A percentile compares a stretch with the other conserved stretches of the same genome.
phyloP scores from a whole-genome alignment of 345 rosid genomes.

The Alliaria petiolata region DNA sequence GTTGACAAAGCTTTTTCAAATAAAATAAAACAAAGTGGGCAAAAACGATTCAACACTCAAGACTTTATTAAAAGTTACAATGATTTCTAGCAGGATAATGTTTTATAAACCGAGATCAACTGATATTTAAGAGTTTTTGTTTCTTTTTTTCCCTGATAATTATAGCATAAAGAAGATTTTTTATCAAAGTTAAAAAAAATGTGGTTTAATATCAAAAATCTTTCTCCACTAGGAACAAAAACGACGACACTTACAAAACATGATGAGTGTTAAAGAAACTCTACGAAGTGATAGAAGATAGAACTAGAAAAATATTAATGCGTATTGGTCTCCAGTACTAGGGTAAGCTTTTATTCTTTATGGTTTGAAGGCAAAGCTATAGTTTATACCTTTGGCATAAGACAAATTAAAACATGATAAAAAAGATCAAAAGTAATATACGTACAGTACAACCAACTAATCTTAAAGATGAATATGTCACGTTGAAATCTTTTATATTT shows the following conservation, averaged over 20 bases:
- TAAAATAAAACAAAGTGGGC: conserved; percentile 11
- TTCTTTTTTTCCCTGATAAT: background rate
- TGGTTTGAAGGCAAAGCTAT: conserved; percentile 1
- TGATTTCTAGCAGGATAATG: conserved; percentile 28
- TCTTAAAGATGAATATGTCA: background rate
- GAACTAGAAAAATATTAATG: conserved; percentile 11
- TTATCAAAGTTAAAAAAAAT: background rate
- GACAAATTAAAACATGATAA: background rate
- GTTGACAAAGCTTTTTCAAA: background rate
- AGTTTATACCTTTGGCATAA: background rate
- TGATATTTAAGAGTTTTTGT: conserved; percentile 5
- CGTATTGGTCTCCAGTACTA: conserved; percentile 7
- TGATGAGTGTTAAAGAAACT: conserved; percentile 6
- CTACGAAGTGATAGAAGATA: conserved; percentile 25
- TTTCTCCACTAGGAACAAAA: conserved; percentile 2
- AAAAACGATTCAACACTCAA: background rate
- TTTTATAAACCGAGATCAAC: conserved; percentile 8
- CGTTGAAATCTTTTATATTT: background rate
- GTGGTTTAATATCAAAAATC: background rate
- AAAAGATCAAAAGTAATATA: background rate
- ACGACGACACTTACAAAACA: conserved; percentile 12
- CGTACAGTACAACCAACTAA: background rate
- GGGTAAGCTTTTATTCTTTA: conserved; percentile 9
- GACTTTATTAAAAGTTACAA: conserved; percentile 28
- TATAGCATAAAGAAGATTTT: background rate